These are phyloP conservation scores for Viridothelium virens DNA, from an alignment of 495 filamentous ascomycete species.

Conservation along the genomic window DNA sequence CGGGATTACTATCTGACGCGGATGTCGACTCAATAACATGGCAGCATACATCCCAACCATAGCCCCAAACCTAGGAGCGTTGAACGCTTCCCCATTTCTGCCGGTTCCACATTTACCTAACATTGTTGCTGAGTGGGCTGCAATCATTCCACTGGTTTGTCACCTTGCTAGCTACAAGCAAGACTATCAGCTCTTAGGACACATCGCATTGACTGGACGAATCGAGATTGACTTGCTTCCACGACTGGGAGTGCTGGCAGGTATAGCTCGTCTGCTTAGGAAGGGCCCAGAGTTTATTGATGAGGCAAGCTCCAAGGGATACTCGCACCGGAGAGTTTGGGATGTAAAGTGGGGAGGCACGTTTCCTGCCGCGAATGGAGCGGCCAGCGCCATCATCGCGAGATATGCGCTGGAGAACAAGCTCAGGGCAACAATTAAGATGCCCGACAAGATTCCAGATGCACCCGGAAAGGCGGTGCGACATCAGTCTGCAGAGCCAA, in stretches of 20 bases:
- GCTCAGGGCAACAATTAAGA: not conserved
- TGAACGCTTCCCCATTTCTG: not conserved
- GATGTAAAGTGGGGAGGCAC: constrained; percentile 24
- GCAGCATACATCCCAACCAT: too few species aligned
- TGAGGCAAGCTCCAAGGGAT: not conserved
- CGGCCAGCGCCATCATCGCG: constrained; percentile 19
- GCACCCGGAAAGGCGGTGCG: too few species aligned
- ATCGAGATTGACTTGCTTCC: not conserved
- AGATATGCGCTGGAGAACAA: constrained; percentile 13
- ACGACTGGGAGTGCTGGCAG: not conserved
- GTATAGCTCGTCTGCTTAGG: not conserved
- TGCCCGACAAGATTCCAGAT: not conserved
- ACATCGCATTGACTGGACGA: not conserved
- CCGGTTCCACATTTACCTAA: not conserved
- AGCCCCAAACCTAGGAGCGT: not conserved
- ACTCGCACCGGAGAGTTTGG: constrained; percentile 15
- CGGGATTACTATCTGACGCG: too few species aligned
- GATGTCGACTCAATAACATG: too few species aligned
- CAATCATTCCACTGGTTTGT: constrained; percentile 12
- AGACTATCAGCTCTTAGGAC: not conserved
- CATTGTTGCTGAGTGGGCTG: not conserved
- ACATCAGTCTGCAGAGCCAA: too few species aligned
- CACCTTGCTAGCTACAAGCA: constrained; percentile 16
- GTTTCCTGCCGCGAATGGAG: constrained; percentile 22
- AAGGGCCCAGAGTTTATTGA: not conserved